These are phyloP conservation scores for Cenococcum geophilum DNA, from an alignment of 495 filamentous ascomycete species.

Conservation along the genomic window DNA sequence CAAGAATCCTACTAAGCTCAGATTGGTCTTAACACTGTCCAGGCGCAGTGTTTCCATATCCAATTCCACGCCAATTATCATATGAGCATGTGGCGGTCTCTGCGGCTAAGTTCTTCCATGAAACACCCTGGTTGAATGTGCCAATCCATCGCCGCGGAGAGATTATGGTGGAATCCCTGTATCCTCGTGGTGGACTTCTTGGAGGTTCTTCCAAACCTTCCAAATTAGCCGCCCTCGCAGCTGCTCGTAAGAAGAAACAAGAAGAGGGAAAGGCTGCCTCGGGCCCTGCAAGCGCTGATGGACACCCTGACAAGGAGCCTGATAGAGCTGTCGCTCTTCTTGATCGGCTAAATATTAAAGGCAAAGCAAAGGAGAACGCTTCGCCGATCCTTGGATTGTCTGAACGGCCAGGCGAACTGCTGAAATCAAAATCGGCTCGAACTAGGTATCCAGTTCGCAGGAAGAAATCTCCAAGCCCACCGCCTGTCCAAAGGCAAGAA, in stretches of 20 bases:
- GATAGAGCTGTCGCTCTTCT: constrained; percentile 30
- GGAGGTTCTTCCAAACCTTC: constrained; percentile 80
- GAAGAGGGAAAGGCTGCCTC: constrained; percentile 52
- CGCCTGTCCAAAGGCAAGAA: constrained; percentile 28
- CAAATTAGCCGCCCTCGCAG: constrained; percentile 83
- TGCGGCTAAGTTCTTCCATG: constrained; percentile 63
- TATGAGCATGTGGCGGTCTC: constrained; percentile 20
- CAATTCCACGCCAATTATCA: neutral
- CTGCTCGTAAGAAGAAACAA: constrained; percentile 78
- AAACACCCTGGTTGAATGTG: constrained; percentile 79
- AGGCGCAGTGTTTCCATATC: constrained; percentile 8
- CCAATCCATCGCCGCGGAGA: constrained; percentile 60
- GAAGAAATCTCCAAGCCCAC: constrained; percentile 16
- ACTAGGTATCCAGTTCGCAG: constrained; percentile 23
- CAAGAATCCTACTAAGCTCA: constrained; percentile 1
- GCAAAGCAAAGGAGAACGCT: constrained; percentile 1
- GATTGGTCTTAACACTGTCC: constrained; percentile 28
- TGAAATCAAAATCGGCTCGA: neutral
- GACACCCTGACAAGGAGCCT: constrained; percentile 17
- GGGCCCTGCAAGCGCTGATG: constrained; percentile 5
- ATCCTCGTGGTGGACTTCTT: constrained; percentile 57
- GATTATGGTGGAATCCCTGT: constrained; percentile 58
- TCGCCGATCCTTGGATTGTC: neutral
- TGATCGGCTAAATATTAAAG: constrained; percentile 30
- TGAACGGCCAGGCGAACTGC: neutral